Evolutionary conservation across 129 eudicot species (phyloP), one percentile per base, ranked within the genome.

Genomic region (Tanacetum coccineum): DNA sequence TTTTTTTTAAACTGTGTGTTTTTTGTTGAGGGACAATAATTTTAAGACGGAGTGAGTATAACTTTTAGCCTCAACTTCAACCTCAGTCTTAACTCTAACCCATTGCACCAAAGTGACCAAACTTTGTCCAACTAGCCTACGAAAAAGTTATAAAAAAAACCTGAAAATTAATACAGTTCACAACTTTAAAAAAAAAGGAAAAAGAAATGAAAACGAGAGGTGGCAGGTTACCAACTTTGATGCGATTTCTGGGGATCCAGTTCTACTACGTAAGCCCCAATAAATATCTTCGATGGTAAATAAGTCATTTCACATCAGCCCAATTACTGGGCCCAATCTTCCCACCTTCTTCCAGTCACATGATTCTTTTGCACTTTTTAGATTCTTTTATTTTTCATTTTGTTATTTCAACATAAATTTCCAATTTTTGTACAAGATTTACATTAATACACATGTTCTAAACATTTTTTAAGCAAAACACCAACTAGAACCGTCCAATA

Each of bases 331-430:
- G 57, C 64, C 79, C 62, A 52, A 18, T 50, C 62, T 69, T 56
- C 66, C 18, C 25, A 22, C 25, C n/a, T n/a, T n/a, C n/a, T n/a
- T 21, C 48, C 75, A 55, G 14, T 65, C 80, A 68, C 80, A 69
- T 61, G 80, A 52, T 76, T 62, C 80, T 62, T 58, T 76, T 76
- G 80, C 80, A 47, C 80, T 68, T 76, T 76, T 68, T 6, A 26
- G 80, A 68, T 68, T 75, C 80, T 68, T 71, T 71, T 30, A 13
- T 14, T 61, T 22, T 14, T 30, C 6, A 42, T 57, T 42, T 45
- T 19, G 18, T 25, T 28, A 58, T 59, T 21, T 59, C 18, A 15
- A 19, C 25, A 9, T 26, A 72, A 49, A 13, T 0, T 19, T 55
- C 6, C 60, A 55, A 11, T 19, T 13, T 36, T 55, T 13, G 21